phyloP scores from a whole-genome alignment of 805 yeast genomes.

The Yarrowia osloensis region DNA sequence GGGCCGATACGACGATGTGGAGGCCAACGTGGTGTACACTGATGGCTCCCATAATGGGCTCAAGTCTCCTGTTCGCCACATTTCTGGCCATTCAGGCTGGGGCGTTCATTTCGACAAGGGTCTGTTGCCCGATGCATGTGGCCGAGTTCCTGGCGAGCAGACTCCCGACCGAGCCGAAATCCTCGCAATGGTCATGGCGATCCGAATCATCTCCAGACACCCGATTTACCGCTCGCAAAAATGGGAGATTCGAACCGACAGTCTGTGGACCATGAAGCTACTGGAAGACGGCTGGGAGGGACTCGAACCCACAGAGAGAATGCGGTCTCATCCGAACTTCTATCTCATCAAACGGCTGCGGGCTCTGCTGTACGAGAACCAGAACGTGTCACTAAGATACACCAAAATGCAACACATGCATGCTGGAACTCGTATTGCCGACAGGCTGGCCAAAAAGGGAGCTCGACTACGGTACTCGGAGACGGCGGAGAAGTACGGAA shows the following conservation, averaged over 20 bases:
- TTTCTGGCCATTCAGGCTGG: neutral
- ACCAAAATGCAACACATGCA: neutral
- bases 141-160: constrained; percentile 5
- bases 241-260: neutral
- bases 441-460: neutral
- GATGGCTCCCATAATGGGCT: neutral
- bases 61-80: neutral
- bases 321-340: neutral
- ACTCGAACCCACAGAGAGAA: neutral
- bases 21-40: neutral
- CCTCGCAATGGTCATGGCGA: neutral
- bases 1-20: neutral
- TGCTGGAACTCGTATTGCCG: neutral
- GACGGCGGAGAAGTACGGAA: neutral
- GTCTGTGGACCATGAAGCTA: neutral
- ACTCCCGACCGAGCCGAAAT: neutral
- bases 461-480: neutral
- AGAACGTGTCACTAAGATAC: neutral
- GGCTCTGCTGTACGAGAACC: neutral
- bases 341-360: neutral
- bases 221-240: neutral
- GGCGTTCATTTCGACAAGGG: neutral
- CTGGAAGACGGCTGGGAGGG: constrained; percentile 5
- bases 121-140: neutral
- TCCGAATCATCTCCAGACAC: neutral